Evolutionary conservation across 305 asterid genomes (phyloP), one percentile per base, ranked within the genome.

Genomic region (Solanum hybrid): DNA sequence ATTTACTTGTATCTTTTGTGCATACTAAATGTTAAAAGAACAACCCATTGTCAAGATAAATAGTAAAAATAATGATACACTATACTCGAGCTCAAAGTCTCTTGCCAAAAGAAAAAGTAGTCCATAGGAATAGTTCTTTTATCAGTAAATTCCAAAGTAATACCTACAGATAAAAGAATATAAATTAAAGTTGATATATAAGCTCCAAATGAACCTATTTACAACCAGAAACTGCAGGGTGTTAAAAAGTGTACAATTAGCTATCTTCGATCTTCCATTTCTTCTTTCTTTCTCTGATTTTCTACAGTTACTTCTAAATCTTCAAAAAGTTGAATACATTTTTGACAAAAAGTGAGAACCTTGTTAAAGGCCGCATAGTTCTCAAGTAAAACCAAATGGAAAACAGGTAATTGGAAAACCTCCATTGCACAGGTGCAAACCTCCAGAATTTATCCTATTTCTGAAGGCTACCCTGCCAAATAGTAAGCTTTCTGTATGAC

Each of bases 341-440:
- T 82, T 51, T 84, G 40, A 84, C 40, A 10, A 51, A 27, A 27
- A 27, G 2, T 19, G 4, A 19, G 9, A 40, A 10, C n/a, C 36
- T 40, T 38, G 32, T 26, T 24, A 84, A 51, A 27, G 6, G 66
- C 14, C 75, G n/a, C 22, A 19, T 17, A 19, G 27, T 6, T 45
- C 6, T 84, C 87, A 84, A 51, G 42, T n/a, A 15, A 92, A 91
- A 78, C 94, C 91, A 80, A 94, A 95, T 75, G 94, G 92, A 86
- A 93, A 92, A 92, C 90, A 91, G 5, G 94, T 87, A 27, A 89
- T 73, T 19, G 95, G 93, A 60, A 85, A 2, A 77, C 91, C 89
- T 31, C 97, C 95, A 32, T 93, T 90, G 56, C 98, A 96, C 87
- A 96, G 82, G 71, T 91, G 94, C 88, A 96, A 90, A 73, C 95